Conservation (phyloP, 345 rosid genomes). For the Diplotaxis tenuifolia region DNA sequence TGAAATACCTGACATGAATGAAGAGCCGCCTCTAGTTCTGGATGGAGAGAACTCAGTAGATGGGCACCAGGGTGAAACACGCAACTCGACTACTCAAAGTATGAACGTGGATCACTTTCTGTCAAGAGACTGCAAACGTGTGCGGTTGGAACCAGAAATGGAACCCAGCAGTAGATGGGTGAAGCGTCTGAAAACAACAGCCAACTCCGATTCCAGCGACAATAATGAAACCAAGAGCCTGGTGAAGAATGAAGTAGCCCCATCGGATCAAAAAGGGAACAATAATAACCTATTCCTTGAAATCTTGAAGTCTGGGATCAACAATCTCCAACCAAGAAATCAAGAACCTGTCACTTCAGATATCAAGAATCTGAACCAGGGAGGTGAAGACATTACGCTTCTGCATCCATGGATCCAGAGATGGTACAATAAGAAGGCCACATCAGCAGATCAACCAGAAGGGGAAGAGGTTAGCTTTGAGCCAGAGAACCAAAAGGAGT, state of each 20-base stretch:
- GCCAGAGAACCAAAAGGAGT: conserved; percentile 45
- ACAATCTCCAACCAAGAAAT: conserved; percentile 36
- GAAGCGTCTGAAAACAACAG: conserved; percentile 66
- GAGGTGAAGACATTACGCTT: conserved; percentile 39
- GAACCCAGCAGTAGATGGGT: conserved; percentile 70
- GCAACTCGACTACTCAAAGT: conserved; percentile 72
- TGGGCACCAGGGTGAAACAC: conserved; percentile 44
- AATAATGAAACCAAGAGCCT: conserved; percentile 46
- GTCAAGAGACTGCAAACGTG: conserved; percentile 42
- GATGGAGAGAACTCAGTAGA: conserved; percentile 36
- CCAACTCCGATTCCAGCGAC: conserved; percentile 36
- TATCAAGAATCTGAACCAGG: conserved; percentile 33
- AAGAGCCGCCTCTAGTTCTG: conserved; percentile 43
- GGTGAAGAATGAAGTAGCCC: conserved; percentile 42
- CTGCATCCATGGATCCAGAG: conserved; percentile 69
- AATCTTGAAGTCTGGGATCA: conserved; percentile 34
- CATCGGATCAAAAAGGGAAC: conserved; percentile 43
- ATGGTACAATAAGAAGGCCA: conserved; percentile 51
- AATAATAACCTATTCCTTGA: conserved; percentile 33
- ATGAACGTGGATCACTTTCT: conserved; percentile 57
- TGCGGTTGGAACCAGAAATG: conserved; percentile 37
- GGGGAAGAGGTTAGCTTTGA: conserved; percentile 36
- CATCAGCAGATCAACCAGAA: conserved; percentile 27
- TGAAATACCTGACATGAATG: conserved; percentile 52
- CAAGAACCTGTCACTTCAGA: conserved; percentile 28